Evolutionary conservation across 2,329 filamentous ascomycete genomes (phyloP).

Genomic region (Parafenestella ontariensis): DNA sequence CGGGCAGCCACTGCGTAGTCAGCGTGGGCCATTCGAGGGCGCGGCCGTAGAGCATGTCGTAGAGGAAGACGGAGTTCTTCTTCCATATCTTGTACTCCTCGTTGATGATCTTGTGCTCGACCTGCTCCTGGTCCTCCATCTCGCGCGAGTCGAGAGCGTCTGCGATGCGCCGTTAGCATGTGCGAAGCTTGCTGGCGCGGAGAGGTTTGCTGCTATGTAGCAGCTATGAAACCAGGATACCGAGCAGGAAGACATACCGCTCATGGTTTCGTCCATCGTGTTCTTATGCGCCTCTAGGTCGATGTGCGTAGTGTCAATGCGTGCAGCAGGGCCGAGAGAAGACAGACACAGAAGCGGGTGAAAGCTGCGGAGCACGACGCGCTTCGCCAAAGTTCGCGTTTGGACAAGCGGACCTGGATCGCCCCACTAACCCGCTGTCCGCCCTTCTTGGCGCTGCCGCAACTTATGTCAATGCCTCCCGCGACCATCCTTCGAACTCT

Average conservation of each 20-base stretch:
- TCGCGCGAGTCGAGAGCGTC: conserved; percentile 52
- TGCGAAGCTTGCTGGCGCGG: background rate
- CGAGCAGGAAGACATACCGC: conserved; percentile 32
- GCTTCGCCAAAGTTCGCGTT: conserved; percentile 25
- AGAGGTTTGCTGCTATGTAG: background rate
- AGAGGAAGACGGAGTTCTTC: conserved; percentile 98
- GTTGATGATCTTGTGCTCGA: conserved; percentile 89
- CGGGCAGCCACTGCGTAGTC: conserved; percentile 97
- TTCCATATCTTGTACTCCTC: conserved; percentile 99
- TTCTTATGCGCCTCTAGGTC: background rate
- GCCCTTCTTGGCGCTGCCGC: conserved; percentile 23
- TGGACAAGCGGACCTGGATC: conserved; percentile 9
- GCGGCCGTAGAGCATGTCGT: conserved; percentile 94
- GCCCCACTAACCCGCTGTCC: conserved; percentile 13
- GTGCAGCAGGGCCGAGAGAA: too few relatives aligned
- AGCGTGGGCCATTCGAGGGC: conserved; percentile 97
- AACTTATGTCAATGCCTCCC: conserved; percentile 25
- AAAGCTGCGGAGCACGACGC: conserved; percentile 16
- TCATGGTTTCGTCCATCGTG: conserved; percentile 50
- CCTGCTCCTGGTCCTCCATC: conserved; percentile 74
- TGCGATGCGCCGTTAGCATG: conserved; percentile 27
- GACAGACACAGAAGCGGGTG: too few relatives aligned
- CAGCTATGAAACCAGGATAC: background rate
- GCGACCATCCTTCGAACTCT: conserved; percentile 31
- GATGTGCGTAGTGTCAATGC: too few relatives aligned